Evolutionary conservation across 306 rosid species (phyloP).

Genomic region (Fragaria vesca): DNA sequence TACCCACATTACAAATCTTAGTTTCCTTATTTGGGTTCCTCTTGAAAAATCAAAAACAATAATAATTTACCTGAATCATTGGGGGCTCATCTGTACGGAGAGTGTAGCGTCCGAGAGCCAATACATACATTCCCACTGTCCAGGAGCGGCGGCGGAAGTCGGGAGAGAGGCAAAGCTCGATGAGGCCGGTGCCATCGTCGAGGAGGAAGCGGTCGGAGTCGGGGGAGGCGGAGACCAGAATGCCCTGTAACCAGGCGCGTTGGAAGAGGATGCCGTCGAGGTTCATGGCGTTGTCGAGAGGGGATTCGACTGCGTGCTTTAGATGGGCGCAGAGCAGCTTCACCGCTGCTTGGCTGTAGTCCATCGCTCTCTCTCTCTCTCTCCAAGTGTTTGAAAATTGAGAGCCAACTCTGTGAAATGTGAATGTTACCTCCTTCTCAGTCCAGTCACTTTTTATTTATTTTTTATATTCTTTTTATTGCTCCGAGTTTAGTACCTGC

Average conservation of each 20-base stretch:
- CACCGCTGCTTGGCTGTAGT: constrained; percentile 69
- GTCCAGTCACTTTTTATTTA: too few species aligned
- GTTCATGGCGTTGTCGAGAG: constrained; percentile 37
- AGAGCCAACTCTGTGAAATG: neutral
- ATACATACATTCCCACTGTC: constrained; percentile 73
- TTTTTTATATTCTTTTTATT: too few species aligned
- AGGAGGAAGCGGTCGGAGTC: constrained; percentile 37
- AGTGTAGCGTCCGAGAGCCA: constrained; percentile 73
- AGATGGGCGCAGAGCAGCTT: constrained; percentile 59
- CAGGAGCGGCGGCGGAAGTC: constrained; percentile 56
- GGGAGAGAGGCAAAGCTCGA: constrained; percentile 53
- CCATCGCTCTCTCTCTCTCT: constrained; percentile 43
- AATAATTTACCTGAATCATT: constrained; percentile 46
- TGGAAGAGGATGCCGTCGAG: constrained; percentile 80
- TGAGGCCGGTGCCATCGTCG: constrained; percentile 76
- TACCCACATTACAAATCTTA: neutral
- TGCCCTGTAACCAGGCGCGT: constrained; percentile 84
- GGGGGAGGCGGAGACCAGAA: constrained; percentile 45
- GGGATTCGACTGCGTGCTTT: constrained; percentile 45
- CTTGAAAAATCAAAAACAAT: neutral
- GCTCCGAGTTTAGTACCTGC: too few species aligned
- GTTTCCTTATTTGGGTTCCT: neutral
- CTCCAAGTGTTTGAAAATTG: neutral
- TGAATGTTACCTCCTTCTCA: too few species aligned
- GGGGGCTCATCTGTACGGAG: constrained; percentile 43